Evolutionary conservation across 1,139 yeast species (phyloP), one percentile per base, ranked within the genome.

Genomic region (Sugiyamaella grinbergsii): DNA sequence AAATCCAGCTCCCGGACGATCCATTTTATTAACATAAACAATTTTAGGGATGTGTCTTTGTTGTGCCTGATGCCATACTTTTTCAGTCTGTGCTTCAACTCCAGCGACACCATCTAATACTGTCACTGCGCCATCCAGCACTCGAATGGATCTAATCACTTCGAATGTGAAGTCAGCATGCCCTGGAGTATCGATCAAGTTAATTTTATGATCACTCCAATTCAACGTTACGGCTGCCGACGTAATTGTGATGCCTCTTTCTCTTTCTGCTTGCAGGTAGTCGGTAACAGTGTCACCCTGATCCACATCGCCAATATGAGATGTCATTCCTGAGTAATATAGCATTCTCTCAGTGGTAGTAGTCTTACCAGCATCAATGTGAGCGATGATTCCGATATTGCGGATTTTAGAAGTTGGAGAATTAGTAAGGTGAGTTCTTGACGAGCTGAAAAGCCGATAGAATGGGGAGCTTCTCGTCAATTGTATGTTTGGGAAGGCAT

Each of bases 151-250:
- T 52, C 98, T 73, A 2, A 82, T 87, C 5, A 94, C 98, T 67
- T 93, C 99, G 66, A 91, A 93, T 0, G 95, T 87, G 66, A 93
- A 93, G 67, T 93, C 99, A 0, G 97, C 98, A 69, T 93, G 99
- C 0, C 99, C 99, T 0, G 99, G 99, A 0, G 99, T 91, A 66
- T 93, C 99, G 20, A 93, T 89, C 49, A 93, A 75, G 65, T 93
- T 93, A 62, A 94, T 82, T 58, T 81, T 81, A 61, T 82, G 80
- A 15, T 71, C 69, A 54, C 83, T 82, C 98, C 98, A 93, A 32
- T 89, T 85, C 53, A 94, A 79, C 0, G 97, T 82, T 41, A 91
- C 90, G 0, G 98, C 98, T 0, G 98, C 98, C 68, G 94, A 86
- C 62, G 91, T 96, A 61, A 93, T 93, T 0, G 99, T 93, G 55